phyloP scores from a whole-genome alignment of 2,329 filamentous ascomycete genomes.

The Aspergillus ruber region DNA sequence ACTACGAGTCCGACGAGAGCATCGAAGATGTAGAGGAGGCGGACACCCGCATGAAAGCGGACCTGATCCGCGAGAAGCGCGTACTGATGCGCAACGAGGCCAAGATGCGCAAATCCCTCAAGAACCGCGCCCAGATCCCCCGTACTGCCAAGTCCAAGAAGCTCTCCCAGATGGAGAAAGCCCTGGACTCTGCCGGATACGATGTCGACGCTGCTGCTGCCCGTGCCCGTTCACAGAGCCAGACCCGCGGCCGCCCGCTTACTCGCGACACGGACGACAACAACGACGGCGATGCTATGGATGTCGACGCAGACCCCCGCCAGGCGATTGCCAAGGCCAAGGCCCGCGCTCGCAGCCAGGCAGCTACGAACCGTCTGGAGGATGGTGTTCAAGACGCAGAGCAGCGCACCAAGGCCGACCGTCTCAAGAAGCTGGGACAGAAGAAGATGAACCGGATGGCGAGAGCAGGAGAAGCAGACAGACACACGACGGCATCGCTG shows the following conservation, averaged over 20 bases:
- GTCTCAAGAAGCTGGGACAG: conserved; percentile 81
- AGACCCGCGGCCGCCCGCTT: conserved; percentile 62
- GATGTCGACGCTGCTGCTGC: conserved; percentile 70
- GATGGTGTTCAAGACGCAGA: conserved; percentile 58
- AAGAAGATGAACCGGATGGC: conserved; percentile 99
- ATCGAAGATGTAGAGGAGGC: conserved; percentile 85
- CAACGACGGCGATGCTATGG: conserved; percentile 67
- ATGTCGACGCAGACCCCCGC: conserved; percentile 36
- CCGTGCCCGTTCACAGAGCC: conserved; percentile 59
- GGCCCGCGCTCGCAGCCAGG: conserved; percentile 58
- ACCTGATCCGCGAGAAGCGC: conserved; percentile 92
- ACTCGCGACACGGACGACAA: conserved; percentile 60
- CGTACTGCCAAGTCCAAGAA: conserved; percentile 74
- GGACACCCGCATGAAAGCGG: conserved; percentile 83
- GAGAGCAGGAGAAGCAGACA: conserved; percentile 91
- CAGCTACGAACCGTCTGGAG: conserved; percentile 42
- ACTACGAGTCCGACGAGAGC: conserved; percentile 79
- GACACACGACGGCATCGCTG: conserved; percentile 73
- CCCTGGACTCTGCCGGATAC: conserved; percentile 77
- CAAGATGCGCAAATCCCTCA: conserved; percentile 90
- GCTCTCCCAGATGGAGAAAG: conserved; percentile 77
- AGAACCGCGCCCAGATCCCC: conserved; percentile 93
- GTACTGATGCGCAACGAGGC: conserved; percentile 88
- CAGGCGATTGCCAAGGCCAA: conserved; percentile 59
- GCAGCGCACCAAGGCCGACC: conserved; percentile 71